Percentiles rank a stretch among this genome's conserved stretches.
Evolutionary conservation across 257 asterid species (phyloP).

Genomic region (Vinca minor): DNA sequence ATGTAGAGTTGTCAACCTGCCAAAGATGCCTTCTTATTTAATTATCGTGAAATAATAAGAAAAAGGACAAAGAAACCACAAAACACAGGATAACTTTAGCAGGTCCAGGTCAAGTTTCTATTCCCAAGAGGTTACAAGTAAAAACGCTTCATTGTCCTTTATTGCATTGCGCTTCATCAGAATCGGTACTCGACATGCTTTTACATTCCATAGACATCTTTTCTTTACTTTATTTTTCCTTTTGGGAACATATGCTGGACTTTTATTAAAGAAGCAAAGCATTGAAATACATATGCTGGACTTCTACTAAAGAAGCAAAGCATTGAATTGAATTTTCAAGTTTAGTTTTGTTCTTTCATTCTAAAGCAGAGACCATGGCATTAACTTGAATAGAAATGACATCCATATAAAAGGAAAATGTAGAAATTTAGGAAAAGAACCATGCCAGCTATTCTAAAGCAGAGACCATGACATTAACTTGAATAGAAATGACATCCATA

Average conservation of each 20-base stretch:
- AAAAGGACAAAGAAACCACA: constrained; percentile 3
- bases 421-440: too few species aligned
- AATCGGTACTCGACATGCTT: too few species aligned
- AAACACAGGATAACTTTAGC: not conserved
- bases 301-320: too few species aligned
- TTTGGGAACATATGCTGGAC: too few species aligned
- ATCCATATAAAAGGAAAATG: not conserved
- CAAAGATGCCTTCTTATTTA: constrained; percentile 10
- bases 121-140: not conserved
- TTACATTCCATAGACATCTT: too few species aligned
- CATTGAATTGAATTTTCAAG: not conserved
- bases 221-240: too few species aligned
- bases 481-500: not conserved
- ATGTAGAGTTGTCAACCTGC: constrained; percentile 67
- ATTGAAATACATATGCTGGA: too few species aligned
- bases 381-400: not conserved
- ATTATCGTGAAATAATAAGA: not conserved
- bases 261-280: too few species aligned
- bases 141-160: too few species aligned
- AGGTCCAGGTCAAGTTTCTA: not conserved
- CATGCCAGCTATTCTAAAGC: too few species aligned
- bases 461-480: not conserved
- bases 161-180: too few species aligned
- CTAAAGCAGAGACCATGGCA: not conserved
- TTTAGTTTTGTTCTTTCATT: constrained; percentile 1